Evolutionary conservation across 352 stramenopile genomes (phyloP).

Genomic region (Proteromonas lacertae): DNA sequence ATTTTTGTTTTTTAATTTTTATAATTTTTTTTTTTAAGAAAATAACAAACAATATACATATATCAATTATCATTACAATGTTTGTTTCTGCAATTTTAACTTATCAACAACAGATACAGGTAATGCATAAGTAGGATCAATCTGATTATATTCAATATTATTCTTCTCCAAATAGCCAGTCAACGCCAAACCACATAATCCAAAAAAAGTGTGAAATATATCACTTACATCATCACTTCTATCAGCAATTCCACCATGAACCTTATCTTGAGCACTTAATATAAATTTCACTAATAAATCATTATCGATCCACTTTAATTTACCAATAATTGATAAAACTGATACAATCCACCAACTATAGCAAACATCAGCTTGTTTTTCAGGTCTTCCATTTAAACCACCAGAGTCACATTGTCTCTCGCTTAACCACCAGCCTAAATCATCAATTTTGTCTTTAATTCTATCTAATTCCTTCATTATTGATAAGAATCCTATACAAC

Average conservation of each 20-base stretch:
- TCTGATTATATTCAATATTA: conserved; percentile 7
- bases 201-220: conserved; percentile 97
- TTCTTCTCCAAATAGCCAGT: conserved; percentile 33
- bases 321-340: conserved; percentile 61
- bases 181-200: conserved; percentile 62
- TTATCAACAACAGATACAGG: conserved; percentile 46
- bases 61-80: too few species aligned
- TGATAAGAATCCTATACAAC: conserved; percentile 65
- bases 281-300: conserved; percentile 25
- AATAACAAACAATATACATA: too few species aligned
- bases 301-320: conserved; percentile 8
- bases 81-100: conserved; percentile 34
- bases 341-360: conserved; percentile 99
- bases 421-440: conserved; percentile 76
- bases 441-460: conserved; percentile 36
- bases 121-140: conserved; percentile 74
- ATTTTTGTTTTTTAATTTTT: too few species aligned
- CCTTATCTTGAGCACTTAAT: conserved; percentile 66
- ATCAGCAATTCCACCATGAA: conserved; percentile 88
- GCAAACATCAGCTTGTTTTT: conserved; percentile 97
- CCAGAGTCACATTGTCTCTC: conserved; percentile 81
- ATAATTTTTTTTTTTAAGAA: too few species aligned
- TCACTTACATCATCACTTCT: conserved; percentile 73
- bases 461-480: conserved; percentile 19
- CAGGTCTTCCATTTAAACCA: conserved; percentile 71